Percentiles rank a stretch among this genome's conserved stretches.
phyloP scores from a whole-genome alignment of 2,329 filamentous ascomycete species.

The Helminthosporium solani region DNA sequence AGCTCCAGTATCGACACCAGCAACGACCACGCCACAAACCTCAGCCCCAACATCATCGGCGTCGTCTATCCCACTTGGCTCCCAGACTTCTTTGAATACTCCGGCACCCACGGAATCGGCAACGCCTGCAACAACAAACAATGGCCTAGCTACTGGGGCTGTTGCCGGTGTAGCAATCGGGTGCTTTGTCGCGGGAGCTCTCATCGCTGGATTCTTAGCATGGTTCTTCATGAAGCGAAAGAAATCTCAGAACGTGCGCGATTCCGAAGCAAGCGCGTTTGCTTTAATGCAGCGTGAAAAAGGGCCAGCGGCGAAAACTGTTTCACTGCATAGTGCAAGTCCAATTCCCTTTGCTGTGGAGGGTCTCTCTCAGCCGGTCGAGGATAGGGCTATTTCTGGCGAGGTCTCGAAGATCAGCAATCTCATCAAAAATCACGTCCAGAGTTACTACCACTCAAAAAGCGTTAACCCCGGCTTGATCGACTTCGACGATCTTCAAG shows the following conservation, averaged over 20 bases:
- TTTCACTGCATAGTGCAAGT: conserved; percentile 15
- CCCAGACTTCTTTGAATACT: too few species aligned
- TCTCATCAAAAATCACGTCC: conserved; percentile 40
- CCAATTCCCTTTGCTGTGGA: conserved; percentile 10
- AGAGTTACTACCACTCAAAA: conserved; percentile 36
- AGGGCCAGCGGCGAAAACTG: conserved; percentile 6
- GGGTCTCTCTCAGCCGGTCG: conserved; percentile 33
- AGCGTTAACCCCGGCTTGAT: conserved; percentile 21
- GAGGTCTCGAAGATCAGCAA: conserved; percentile 37
- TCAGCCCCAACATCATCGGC: too few species aligned
- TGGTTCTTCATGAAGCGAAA: conserved; percentile 25
- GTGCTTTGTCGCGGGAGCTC: conserved; percentile 32
- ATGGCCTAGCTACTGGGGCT: conserved; percentile 19
- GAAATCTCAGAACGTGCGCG: conserved; percentile 1
- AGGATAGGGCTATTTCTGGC: conserved; percentile 33
- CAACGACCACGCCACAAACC: too few species aligned
- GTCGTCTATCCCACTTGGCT: too few species aligned
- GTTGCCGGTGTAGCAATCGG: conserved; percentile 42
- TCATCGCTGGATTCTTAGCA: conserved; percentile 21
- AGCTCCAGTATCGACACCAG: too few species aligned
- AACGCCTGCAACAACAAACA: not conserved
- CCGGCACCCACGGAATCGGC: not conserved
- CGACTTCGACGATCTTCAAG: conserved; percentile 25
- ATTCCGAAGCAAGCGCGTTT: conserved; percentile 17
- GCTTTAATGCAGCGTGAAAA: conserved; percentile 24